These are phyloP conservation scores for Biscogniauxia marginata DNA, from an alignment of 2,329 filamentous ascomycete genomes.

Conservation along the genomic window DNA sequence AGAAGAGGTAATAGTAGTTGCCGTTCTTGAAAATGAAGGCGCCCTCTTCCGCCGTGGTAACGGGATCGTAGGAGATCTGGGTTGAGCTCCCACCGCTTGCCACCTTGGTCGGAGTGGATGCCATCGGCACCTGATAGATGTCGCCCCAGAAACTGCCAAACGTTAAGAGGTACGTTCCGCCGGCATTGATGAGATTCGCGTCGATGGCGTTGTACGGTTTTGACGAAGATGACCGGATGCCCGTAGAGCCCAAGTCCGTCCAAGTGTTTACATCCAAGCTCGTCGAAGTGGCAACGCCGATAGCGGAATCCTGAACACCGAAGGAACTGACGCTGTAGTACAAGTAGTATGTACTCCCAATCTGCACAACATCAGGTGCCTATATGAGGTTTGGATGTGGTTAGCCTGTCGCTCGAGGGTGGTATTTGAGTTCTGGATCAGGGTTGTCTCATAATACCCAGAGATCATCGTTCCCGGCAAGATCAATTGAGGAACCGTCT, in stretches of 20 bases:
- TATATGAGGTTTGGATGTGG: constrained; percentile 25
- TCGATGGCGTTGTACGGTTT: constrained; percentile 62
- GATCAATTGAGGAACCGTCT: constrained; percentile 35
- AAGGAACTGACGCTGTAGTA: constrained; percentile 67
- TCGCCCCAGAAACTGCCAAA: constrained; percentile 71
- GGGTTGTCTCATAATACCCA: constrained; percentile 35
- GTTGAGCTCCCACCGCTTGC: constrained; percentile 41
- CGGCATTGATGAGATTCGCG: constrained; percentile 47
- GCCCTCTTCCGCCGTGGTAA: constrained; percentile 52
- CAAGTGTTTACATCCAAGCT: constrained; percentile 54
- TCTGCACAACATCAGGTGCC: constrained; percentile 61
- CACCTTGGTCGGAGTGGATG: constrained; percentile 47
- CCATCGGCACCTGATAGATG: constrained; percentile 54
- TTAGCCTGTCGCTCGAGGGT: too few relatives aligned
- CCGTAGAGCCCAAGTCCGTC: constrained; percentile 57
- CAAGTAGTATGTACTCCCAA: constrained; percentile 61
- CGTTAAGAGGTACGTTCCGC: constrained; percentile 47
- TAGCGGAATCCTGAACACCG: constrained; percentile 59
- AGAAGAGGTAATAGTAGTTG: constrained; percentile 62
- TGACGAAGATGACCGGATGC: constrained; percentile 43
- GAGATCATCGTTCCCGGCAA: constrained; percentile 36
- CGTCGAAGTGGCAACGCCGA: constrained; percentile 51
- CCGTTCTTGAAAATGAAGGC: constrained; percentile 52
- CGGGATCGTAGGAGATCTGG: constrained; percentile 53
- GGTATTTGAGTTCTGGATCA: too few relatives aligned